Base-by-base conservation (phyloP, 2,329 filamentous ascomycete species). In the Colletotrichum liriopes region DNA sequence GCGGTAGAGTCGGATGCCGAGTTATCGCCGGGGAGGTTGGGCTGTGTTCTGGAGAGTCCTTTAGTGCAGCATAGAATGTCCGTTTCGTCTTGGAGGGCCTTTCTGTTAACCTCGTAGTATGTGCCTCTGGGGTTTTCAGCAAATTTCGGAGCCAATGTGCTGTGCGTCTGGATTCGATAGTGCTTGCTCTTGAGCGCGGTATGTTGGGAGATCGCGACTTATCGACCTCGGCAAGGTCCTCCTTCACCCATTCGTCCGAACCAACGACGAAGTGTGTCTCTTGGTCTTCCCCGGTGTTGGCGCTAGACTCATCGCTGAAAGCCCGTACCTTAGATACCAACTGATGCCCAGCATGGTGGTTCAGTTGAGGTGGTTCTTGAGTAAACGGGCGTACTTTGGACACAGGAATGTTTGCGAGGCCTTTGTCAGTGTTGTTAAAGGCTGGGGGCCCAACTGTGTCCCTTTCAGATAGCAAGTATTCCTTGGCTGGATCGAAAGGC, bases 141-240 rank as follows among this genome's bases (percentile, higher is more conserved):
- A 83, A 68, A 20, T 77, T 77, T 29, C 77, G 79, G 11, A 83
- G 74, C 82, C 81, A 84, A 35, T 78, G 74, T 11, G 77, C 74
- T 14, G 81, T 81, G 35, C 80, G 77, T 29, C 75, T 78, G 65
- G 81, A 81, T 67, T 82, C 77, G 20, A 82, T 65, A 1, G 81
- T 65, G 14, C 80, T 51, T 79, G 37, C 75, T 74, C 9, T 56
- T 12, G 71, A 67, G 16, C 77, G 73, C 20, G 80, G 78, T 8
- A 69, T 77, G 39, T 74, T 78, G 23, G 77, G 75, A 26, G 62
- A n/a, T 32, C 29, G 65, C 55, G 59, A 18, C 29, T 29, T 69
- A 18, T 59, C 54, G 11, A 39, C 20, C n/a, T 66, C 65, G 20
- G 35, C 49, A 11, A 71, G 45, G 8, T 62, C 71, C 9, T 65